These are phyloP conservation scores for Vitis hybrid DNA, from an alignment of 177 flowering plant species.

Conservation along the genomic window DNA sequence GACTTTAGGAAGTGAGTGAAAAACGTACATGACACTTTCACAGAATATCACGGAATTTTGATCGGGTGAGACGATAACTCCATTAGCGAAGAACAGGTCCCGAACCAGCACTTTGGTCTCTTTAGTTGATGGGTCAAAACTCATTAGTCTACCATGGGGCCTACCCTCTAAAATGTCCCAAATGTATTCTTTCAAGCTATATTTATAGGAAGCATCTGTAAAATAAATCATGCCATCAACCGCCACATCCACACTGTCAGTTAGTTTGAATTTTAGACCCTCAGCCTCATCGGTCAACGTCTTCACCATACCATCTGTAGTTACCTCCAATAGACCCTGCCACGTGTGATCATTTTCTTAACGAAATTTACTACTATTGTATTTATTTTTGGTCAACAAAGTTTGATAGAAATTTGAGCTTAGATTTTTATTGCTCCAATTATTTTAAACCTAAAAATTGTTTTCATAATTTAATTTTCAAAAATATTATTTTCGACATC, in stretches of 20 bases:
- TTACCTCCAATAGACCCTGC: slow-evolving; percentile 72
- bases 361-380: no score
- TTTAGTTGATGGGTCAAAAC: slow-evolving; percentile 61
- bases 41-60: slow-evolving; percentile 50
- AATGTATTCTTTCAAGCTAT: slow-evolving; percentile 24
- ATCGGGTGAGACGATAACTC: slow-evolving; percentile 52
- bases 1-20: neutral
- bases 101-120: slow-evolving; percentile 47
- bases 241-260: slow-evolving; percentile 69
- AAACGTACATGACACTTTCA: slow-evolving; percentile 51
- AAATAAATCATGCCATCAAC: slow-evolving; percentile 71
- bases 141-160: slow-evolving; percentile 77
- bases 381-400: neutral
- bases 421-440: no score
- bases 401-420: no score
- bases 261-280: slow-evolving; percentile 54
- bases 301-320: slow-evolving; percentile 36
- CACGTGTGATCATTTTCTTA: neutral
- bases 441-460: no score
- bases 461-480: no score
- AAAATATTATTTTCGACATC: no score
- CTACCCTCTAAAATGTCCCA: slow-evolving; percentile 62
- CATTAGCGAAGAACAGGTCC: slow-evolving; percentile 81
- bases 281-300: slow-evolving; percentile 64
- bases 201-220: slow-evolving; percentile 82